phyloP scores from a whole-genome alignment of 768 basidiomycete species.

The Boletus reticuloceps region DNA sequence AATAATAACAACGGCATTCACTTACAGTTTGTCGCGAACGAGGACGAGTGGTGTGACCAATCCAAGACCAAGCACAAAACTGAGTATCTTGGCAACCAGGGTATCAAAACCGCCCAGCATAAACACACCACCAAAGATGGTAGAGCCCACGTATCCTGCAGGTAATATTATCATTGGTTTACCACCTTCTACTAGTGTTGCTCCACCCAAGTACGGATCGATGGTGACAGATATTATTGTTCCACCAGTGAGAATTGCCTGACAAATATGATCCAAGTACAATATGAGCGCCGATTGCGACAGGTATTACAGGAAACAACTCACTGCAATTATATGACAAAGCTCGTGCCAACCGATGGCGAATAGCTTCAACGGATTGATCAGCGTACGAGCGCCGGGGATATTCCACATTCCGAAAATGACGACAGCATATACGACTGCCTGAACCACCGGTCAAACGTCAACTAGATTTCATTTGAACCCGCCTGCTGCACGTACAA shows the following conservation, averaged over 20 bases:
- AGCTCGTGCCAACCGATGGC: constrained; percentile 90
- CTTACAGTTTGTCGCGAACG: constrained; percentile 88
- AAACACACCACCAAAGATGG: constrained; percentile 78
- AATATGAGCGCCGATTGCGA: constrained; percentile 7
- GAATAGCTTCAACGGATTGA: constrained; percentile 82
- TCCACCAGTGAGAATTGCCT: constrained; percentile 82
- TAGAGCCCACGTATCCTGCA: constrained; percentile 82
- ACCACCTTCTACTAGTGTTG: constrained; percentile 69
- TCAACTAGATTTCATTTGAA: constrained; percentile 8
- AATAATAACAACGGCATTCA: constrained; percentile 6
- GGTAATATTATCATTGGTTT: constrained; percentile 67
- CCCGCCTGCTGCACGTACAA: constrained; percentile 46
- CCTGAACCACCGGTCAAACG: constrained; percentile 40
- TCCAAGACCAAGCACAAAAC: constrained; percentile 86
- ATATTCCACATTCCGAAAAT: constrained; percentile 90
- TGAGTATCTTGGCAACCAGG: constrained; percentile 87
- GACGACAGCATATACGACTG: constrained; percentile 81
- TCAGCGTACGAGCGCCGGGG: constrained; percentile 72
- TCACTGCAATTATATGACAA: constrained; percentile 75
- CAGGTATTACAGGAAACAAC: constrained; percentile 27
- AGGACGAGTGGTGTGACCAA: constrained; percentile 82
- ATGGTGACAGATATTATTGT: constrained; percentile 77
- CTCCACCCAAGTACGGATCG: constrained; percentile 74
- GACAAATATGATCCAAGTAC: background rate
- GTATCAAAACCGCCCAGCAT: constrained; percentile 85